phyloP scores from a whole-genome alignment of 2,329 filamentous ascomycete species.

The Teratosphaeria gauchensis region DNA sequence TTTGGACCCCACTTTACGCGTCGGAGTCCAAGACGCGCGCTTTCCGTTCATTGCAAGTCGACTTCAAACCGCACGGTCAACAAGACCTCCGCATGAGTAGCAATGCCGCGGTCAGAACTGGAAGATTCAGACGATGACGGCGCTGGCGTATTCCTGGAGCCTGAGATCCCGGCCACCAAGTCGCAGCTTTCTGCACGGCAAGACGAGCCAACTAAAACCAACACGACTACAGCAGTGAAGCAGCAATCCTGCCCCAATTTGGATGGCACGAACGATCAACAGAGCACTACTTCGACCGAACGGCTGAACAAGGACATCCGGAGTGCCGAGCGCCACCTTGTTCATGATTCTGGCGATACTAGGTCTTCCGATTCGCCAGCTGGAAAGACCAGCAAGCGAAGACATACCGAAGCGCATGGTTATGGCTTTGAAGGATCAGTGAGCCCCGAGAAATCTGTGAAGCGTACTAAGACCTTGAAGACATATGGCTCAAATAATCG shows the following conservation, averaged over 20 bases:
- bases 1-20: neutral
- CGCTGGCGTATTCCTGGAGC: slow-evolving; percentile 5
- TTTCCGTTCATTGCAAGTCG: neutral
- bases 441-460: slow-evolving; percentile 7
- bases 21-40: neutral
- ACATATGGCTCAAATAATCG: slow-evolving; percentile 9
- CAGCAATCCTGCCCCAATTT: neutral
- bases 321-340: slow-evolving; percentile 16
- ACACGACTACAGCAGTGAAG: neutral
- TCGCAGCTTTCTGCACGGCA: neutral
- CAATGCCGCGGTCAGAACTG: slow-evolving; percentile 3
- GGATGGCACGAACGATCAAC: slow-evolving; percentile 5
- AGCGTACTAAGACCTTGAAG: slow-evolving; percentile 15
- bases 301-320: slow-evolving; percentile 15
- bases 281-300: slow-evolving; percentile 16
- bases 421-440: neutral
- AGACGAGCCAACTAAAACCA: neutral
- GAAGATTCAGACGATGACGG: slow-evolving; percentile 16
- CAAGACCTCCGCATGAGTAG: neutral
- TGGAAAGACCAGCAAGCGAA: slow-evolving; percentile 10
- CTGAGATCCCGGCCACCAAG: slow-evolving; percentile 1
- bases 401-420: slow-evolving; percentile 7
- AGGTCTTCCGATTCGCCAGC: slow-evolving; percentile 9
- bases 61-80: neutral
- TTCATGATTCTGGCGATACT: slow-evolving; percentile 6